A percentile compares a stretch with the other conserved stretches of the same genome.
Evolutionary conservation across 768 basidiomycete genomes (phyloP).

Genomic region (Xerocomus spinulosus): DNA sequence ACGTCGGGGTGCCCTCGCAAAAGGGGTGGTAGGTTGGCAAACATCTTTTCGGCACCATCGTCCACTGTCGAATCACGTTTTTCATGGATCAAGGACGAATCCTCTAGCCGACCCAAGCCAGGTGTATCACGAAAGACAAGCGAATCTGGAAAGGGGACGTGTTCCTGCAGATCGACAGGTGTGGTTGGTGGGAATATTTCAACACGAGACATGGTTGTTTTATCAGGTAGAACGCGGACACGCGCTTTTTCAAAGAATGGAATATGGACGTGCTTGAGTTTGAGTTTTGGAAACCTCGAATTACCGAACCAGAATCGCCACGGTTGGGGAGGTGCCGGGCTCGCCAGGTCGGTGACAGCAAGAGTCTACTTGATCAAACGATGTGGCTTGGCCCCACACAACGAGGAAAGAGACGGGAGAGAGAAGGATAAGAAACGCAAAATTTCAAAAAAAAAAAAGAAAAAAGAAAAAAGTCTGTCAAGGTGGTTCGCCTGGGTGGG

Average conservation of each 20-base stretch:
- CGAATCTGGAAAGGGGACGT: conserved; percentile 29
- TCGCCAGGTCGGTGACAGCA: conserved; percentile 50
- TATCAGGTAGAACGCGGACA: conserved; percentile 19
- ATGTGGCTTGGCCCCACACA: conserved; percentile 63
- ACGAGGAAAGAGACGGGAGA: conserved; percentile 59
- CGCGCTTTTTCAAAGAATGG: conserved; percentile 25
- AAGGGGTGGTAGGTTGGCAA: conserved; percentile 64
- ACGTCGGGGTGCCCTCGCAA: conserved; percentile 64
- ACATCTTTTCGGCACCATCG: conserved; percentile 40
- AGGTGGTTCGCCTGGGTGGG: conserved; percentile 69
- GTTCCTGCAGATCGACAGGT: conserved; percentile 26
- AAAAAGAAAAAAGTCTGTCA: conserved; percentile 38
- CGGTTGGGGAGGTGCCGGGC: conserved; percentile 60
- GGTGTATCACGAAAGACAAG: conserved; percentile 24
- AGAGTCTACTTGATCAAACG: conserved; percentile 48
- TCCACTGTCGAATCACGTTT: conserved; percentile 44
- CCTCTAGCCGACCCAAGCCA: conserved; percentile 5
- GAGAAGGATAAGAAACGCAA: too few species aligned
- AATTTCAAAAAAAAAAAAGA: conserved; percentile 1
- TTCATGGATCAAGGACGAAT: conserved; percentile 31
- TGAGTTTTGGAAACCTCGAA: conserved; percentile 38
- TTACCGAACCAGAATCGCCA: conserved; percentile 77
- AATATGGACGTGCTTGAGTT: conserved; percentile 21
- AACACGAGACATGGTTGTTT: conserved; percentile 53
- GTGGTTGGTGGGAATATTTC: conserved; percentile 40